Percentiles rank a stretch among this genome's conserved stretches.
phyloP scores from a whole-genome alignment of 2,329 filamentous ascomycete genomes.

The Raffaelea ambrosiae region DNA sequence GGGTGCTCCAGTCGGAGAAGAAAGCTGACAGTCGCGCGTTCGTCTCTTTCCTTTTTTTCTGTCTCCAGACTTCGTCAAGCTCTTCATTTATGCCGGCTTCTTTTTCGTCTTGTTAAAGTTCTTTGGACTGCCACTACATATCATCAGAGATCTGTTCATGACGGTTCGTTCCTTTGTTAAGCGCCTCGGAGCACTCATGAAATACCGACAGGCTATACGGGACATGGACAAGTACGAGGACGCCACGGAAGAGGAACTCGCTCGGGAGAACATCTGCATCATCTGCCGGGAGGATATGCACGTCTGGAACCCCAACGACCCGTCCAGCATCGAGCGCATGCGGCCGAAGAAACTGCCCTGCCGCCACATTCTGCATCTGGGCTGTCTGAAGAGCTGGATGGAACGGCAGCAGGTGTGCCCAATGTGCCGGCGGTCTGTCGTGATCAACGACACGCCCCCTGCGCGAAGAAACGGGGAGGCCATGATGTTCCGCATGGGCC shows the following conservation, averaged over 20 bases:
- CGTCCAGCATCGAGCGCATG: conserved; percentile 69
- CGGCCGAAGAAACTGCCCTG: conserved; percentile 94
- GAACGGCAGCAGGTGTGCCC: conserved; percentile 96
- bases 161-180: conserved; percentile 88
- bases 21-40: background rate
- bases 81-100: conserved; percentile 82
- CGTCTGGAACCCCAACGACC: conserved; percentile 58
- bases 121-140: conserved; percentile 93
- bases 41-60: conserved; percentile 1
- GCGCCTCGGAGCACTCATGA: conserved; percentile 76
- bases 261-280: conserved; percentile 86
- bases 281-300: conserved; percentile 96
- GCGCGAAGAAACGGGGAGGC: conserved; percentile 22
- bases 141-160: conserved; percentile 90
- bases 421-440: conserved; percentile 81
- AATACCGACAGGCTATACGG: conserved; percentile 82
- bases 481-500: conserved; percentile 23
- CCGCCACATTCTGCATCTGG: conserved; percentile 88
- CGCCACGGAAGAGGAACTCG: conserved; percentile 77
- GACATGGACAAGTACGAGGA: conserved; percentile 96
- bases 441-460: conserved; percentile 35
- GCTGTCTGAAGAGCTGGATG: conserved; percentile 92
- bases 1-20: background rate
- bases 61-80: conserved; percentile 72
- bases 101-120: conserved; percentile 90